phyloP scores from a whole-genome alignment of 1,139 yeast species.

The Eremothecium sinecaudum region DNA sequence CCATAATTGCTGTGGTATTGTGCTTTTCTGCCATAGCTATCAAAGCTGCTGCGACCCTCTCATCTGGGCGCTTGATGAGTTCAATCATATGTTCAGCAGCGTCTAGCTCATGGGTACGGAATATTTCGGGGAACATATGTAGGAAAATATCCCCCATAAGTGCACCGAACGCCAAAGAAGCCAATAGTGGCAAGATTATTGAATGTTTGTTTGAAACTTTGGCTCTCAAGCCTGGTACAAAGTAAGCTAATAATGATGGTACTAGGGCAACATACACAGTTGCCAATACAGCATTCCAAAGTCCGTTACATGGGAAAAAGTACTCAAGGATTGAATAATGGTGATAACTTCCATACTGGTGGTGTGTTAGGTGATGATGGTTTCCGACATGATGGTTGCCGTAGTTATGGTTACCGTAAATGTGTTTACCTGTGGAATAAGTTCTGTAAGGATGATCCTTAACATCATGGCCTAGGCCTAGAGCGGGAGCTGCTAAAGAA shows the following conservation, averaged over 20 bases:
- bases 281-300: conserved; percentile 51
- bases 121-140: conserved; percentile 51
- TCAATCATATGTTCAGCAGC: conserved; percentile 34
- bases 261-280: conserved; percentile 53
- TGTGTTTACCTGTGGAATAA: no score
- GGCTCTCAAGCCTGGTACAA: conserved; percentile 37
- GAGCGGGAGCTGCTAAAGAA: no score
- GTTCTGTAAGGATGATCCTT: no score
- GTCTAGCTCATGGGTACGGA: not conserved
- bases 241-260: conserved; percentile 46
- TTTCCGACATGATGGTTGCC: no score
- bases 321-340: conserved; percentile 1
- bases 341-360: no score
- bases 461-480: no score
- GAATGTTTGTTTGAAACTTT: conserved; percentile 36
- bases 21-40: conserved; percentile 1
- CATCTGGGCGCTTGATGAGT: conserved; percentile 30
- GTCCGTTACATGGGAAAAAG: conserved; percentile 17
- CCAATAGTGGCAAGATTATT: conserved; percentile 40
- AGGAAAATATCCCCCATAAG: conserved; percentile 58
- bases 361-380: no score
- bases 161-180: conserved; percentile 64
- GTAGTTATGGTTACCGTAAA: no score
- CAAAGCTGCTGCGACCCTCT: conserved; percentile 24
- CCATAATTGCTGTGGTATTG: conserved; percentile 32